Percentiles rank a stretch among this genome's conserved stretches.
Conservation (phyloP, 306 rosid genomes). For the Trichosanthes truncata region DNA sequence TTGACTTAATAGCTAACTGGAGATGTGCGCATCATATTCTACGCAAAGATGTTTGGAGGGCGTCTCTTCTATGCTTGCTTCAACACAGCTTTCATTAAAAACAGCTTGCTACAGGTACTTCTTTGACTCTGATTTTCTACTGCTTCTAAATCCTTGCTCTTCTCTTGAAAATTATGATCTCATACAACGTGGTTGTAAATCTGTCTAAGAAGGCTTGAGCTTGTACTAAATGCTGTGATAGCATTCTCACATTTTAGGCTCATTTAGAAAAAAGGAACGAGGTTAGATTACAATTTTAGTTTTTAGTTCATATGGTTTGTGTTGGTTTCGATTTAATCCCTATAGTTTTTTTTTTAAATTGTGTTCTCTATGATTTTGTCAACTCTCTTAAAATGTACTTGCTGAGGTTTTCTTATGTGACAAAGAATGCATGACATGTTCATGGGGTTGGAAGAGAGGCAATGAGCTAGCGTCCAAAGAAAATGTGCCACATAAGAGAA, state of each 20-base stretch:
- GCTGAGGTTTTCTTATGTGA: not conserved
- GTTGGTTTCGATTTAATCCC: not conserved
- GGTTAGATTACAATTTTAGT: not conserved
- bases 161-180: not conserved
- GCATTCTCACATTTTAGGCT: not conserved
- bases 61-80: conserved; percentile 93
- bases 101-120: conserved; percentile 69
- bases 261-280: not conserved
- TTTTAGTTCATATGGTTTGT: not conserved
- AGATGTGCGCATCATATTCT: conserved; percentile 79
- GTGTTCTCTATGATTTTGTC: not conserved
- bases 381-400: not conserved
- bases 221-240: not conserved
- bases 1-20: conserved; percentile 57
- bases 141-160: not conserved
- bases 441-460: not conserved
- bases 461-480: not conserved
- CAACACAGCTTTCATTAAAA: conserved; percentile 76
- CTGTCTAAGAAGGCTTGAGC: not conserved
- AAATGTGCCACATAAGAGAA: not conserved
- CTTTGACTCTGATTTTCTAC: conserved; percentile 7
- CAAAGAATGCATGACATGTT: not conserved
- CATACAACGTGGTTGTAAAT: not conserved
- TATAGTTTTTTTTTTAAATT: not conserved
- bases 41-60: conserved; percentile 83